phyloP scores from a whole-genome alignment of 192 early-diverging fungal genomes.

The Helicostylum pulchrum region DNA sequence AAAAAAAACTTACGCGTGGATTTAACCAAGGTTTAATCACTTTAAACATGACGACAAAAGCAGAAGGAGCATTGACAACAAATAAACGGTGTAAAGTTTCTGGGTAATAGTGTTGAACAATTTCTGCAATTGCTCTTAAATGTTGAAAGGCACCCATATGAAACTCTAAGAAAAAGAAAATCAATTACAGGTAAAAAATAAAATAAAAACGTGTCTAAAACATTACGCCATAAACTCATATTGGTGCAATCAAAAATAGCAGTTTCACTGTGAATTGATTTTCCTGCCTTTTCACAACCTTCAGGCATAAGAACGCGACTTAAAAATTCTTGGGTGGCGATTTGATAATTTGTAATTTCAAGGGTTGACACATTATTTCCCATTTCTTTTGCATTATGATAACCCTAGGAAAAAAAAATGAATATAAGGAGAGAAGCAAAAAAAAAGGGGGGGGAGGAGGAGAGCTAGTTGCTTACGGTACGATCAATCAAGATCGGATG shows the following conservation, averaged over 20 bases:
- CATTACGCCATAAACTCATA: constrained; percentile 69
- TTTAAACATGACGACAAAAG: constrained; percentile 77
- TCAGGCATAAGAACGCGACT: constrained; percentile 70
- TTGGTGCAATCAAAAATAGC: constrained; percentile 88
- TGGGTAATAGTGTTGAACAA: constrained; percentile 91
- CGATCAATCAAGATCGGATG: constrained; percentile 88
- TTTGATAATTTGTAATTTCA: constrained; percentile 62
- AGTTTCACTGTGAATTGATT: constrained; percentile 70
- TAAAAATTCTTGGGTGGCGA: constrained; percentile 63
- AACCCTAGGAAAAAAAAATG: constrained; percentile 33
- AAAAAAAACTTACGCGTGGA: constrained; percentile 46
- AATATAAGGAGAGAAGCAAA: neutral
- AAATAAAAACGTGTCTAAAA: neutral
- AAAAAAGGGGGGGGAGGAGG: too few species aligned
- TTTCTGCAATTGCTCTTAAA: constrained; percentile 66
- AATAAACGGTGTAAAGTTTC: constrained; percentile 87
- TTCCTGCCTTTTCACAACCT: constrained; percentile 63
- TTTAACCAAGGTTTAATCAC: constrained; percentile 71
- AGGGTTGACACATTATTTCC: constrained; percentile 51
- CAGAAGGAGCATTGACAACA: constrained; percentile 87
- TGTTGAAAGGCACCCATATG: constrained; percentile 62
- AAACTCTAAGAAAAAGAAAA: constrained; percentile 32
- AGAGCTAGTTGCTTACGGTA: constrained; percentile 61
- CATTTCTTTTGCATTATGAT: constrained; percentile 60
- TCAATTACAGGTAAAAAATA: neutral